Base-by-base conservation (phyloP, 768 basidiomycete species). In the Chlorophyllum brunneum region DNA sequence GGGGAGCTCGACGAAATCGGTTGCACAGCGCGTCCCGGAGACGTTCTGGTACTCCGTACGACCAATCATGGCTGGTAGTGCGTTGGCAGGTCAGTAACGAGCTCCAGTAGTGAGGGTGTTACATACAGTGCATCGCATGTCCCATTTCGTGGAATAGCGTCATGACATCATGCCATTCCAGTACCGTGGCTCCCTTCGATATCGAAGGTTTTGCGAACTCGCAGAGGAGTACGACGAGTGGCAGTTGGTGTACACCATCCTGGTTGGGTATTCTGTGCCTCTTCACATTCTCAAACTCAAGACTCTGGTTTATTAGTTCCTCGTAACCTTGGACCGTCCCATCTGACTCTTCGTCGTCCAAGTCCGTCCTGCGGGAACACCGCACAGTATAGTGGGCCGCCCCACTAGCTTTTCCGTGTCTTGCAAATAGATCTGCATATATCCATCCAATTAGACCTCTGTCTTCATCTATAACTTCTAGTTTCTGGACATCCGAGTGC, bases 101-200 rank as follows among this genome's bases (percentile, higher is more conserved):
- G 41, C 16, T 3, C 23, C 9, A 23, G 15, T 26, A 30, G 20
- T 23, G 37, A 40, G 33, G 49, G 39, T 24, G 36, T 10, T 9
- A 76, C 93, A 77, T 62, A 98, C 97, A 99, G 65, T 99, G 97
- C 82, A 99, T 93, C 9, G 97, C 97, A 70, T 99, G 97, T 0
- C 97, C 97, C 93, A 98, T 97, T 70, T 99, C 97, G 61, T 99
- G 97, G 70, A 94, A 97, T 20, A 98, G 72, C 2, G 95, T 98
- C 64, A 88, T 75, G 7, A 98, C 91, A 59, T 98, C 94, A 59
- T 88, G 86, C 94, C 95, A 98, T 51, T 86, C 83, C 18, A 99
- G 70, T 44, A 86, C 68, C 0, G 91, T 85, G 4, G 90, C 79
- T 0, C 85, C 86, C 10, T 74, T 69, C n/a, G 77, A 68, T 15